These are phyloP conservation scores for Hymenoscyphus scutula DNA, from an alignment of 2,329 filamentous ascomycete species.

Conservation along the genomic window DNA sequence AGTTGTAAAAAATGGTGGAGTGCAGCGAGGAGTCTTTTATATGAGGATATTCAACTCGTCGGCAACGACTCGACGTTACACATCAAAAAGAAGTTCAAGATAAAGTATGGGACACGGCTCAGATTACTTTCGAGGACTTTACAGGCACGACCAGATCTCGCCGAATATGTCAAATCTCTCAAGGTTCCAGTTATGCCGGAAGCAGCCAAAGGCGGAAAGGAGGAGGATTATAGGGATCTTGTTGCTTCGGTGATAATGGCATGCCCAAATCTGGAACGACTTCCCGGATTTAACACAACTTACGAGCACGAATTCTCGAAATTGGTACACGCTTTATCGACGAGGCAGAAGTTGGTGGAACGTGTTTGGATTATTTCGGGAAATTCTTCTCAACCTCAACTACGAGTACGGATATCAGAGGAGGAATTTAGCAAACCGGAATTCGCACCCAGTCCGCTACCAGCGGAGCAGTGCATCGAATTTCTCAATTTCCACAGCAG, in stretches of 20 bases:
- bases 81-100: constrained; percentile 58
- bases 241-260: constrained; percentile 62
- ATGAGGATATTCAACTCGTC: constrained; percentile 57
- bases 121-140: constrained; percentile 58
- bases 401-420: constrained; percentile 25
- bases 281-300: constrained; percentile 52
- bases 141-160: constrained; percentile 51
- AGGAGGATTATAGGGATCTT: constrained; percentile 54
- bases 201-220: constrained; percentile 35
- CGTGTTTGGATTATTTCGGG: constrained; percentile 55
- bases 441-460: constrained; percentile 40
- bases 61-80: constrained; percentile 51
- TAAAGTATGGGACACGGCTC: constrained; percentile 51
- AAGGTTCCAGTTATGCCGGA: constrained; percentile 52
- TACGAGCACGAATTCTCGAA: constrained; percentile 57
- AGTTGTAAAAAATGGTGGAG: constrained; percentile 52
- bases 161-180: constrained; percentile 53
- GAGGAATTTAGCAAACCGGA: constrained; percentile 26
- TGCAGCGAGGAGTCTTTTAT: constrained; percentile 42
- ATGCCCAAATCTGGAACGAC: constrained; percentile 61
- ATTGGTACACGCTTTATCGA: constrained; percentile 58
- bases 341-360: constrained; percentile 52
- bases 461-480: constrained; percentile 42
- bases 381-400: constrained; percentile 38
- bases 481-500: constrained; percentile 52